These are phyloP conservation scores for Populus euphratica DNA, from an alignment of 345 rosid species.

Conservation along the genomic window DNA sequence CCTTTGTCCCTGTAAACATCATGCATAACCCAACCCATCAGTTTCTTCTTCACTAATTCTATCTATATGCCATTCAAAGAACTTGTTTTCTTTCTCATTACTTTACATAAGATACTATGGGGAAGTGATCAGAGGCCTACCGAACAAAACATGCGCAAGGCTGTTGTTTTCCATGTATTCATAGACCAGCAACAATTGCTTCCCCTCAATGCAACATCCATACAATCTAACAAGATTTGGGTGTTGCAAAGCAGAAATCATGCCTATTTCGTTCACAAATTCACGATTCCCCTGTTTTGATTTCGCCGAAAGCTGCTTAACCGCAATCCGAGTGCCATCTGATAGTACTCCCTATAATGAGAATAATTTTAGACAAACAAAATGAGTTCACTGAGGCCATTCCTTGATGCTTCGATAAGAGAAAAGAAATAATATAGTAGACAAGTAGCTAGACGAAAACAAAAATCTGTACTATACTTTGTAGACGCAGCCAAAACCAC, in stretches of 20 bases:
- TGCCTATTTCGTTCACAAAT: slow-evolving; percentile 56
- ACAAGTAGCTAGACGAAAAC: neutral
- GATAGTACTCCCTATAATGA: slow-evolving; percentile 39
- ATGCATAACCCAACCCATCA: neutral
- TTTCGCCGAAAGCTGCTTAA: slow-evolving; percentile 45
- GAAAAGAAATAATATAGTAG: neutral
- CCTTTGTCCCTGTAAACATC: slow-evolving; percentile 6
- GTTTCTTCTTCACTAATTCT: neutral
- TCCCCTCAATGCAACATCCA: slow-evolving; percentile 40
- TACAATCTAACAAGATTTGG: slow-evolving; percentile 47
- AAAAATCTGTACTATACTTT: slow-evolving; percentile 29
- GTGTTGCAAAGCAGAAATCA: slow-evolving; percentile 59
- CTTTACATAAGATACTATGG: neutral
- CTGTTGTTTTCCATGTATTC: slow-evolving; percentile 60
- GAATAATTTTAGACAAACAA: neutral
- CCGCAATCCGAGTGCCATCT: slow-evolving; percentile 55
- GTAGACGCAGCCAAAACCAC: slow-evolving; percentile 38
- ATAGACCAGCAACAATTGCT: slow-evolving; percentile 50
- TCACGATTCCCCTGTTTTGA: slow-evolving; percentile 62
- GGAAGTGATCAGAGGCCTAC: slow-evolving; percentile 12
- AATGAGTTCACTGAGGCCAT: no score
- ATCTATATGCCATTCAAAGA: neutral
- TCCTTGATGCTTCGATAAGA: no score
- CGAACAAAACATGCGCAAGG: slow-evolving; percentile 47
- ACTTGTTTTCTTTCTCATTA: neutral